A percentile compares a stretch with the other conserved stretches of the same genome.
Evolutionary conservation across 2,329 filamentous ascomycete species (phyloP).

Genomic region (Coccinonectria pachysandricola): DNA sequence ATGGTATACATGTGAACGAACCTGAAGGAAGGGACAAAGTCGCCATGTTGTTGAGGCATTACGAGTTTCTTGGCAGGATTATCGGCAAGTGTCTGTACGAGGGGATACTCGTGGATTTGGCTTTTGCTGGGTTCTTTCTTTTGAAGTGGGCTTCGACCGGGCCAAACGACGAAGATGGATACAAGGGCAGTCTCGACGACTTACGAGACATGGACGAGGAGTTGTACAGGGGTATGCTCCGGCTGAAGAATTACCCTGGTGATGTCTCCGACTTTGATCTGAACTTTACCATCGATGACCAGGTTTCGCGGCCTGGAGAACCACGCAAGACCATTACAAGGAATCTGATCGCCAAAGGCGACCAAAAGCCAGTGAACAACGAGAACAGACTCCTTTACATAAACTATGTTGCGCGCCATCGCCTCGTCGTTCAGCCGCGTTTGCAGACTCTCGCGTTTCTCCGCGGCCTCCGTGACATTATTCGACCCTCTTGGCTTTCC

Average conservation of each 20-base stretch:
- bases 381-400: constrained; percentile 92
- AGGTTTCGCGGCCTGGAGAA: constrained; percentile 35
- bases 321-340: constrained; percentile 55
- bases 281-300: constrained; percentile 83
- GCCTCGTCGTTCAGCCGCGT: constrained; percentile 69
- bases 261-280: constrained; percentile 62
- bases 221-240: constrained; percentile 74
- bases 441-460: constrained; percentile 83
- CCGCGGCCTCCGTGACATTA: constrained; percentile 73
- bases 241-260: constrained; percentile 76
- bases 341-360: constrained; percentile 67
- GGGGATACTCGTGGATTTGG: constrained; percentile 85
- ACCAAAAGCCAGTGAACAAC: constrained; percentile 72
- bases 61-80: constrained; percentile 85
- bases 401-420: constrained; percentile 79
- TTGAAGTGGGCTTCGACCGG: constrained; percentile 85
- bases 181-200: constrained; percentile 91
- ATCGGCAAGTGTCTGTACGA: constrained; percentile 97
- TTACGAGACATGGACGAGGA: constrained; percentile 83
- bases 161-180: constrained; percentile 52
- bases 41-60: constrained; percentile 56
- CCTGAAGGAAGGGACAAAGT: constrained; percentile 48
- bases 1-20: constrained; percentile 41
- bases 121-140: constrained; percentile 91
- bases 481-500: constrained; percentile 83